Conservation (phyloP, 352 stramenopile species). For the Phytopythium boreale region DNA sequence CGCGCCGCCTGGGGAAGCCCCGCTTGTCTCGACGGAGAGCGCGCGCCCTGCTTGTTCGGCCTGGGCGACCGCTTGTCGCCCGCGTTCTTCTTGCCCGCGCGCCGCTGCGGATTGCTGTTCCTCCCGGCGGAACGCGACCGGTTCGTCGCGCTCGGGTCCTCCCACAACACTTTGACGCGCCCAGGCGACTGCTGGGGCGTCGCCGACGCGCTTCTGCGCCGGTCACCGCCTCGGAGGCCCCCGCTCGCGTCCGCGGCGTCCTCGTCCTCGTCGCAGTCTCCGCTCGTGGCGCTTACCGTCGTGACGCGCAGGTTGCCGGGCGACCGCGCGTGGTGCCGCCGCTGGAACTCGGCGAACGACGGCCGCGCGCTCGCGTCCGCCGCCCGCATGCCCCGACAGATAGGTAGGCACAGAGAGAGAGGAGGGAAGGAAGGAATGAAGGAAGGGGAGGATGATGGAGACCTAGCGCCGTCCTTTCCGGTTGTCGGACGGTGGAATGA, state of each 20-base stretch:
- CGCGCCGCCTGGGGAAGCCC: background rate
- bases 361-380: background rate
- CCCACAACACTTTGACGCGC: constrained; percentile 5
- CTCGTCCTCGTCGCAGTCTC: background rate
- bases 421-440: too few relatives aligned
- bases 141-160: background rate
- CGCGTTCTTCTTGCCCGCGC: background rate
- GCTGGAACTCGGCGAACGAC: constrained; percentile 5
- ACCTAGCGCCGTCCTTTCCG: background rate
- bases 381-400: background rate
- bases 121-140: background rate
- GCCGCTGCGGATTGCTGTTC: background rate
- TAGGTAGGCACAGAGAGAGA: background rate
- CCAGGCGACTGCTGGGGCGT: background rate
- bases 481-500: too few relatives aligned
- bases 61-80: background rate
- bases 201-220: background rate
- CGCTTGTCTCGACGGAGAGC: background rate
- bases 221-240: background rate
- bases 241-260: too few relatives aligned
- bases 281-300: background rate
- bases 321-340: background rate
- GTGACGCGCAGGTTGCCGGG: background rate
- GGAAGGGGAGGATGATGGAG: too few relatives aligned
- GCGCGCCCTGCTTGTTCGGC: background rate